Base-by-base conservation (phyloP, 768 basidiomycete species). In the Cystobasidium ongulense region DNA sequence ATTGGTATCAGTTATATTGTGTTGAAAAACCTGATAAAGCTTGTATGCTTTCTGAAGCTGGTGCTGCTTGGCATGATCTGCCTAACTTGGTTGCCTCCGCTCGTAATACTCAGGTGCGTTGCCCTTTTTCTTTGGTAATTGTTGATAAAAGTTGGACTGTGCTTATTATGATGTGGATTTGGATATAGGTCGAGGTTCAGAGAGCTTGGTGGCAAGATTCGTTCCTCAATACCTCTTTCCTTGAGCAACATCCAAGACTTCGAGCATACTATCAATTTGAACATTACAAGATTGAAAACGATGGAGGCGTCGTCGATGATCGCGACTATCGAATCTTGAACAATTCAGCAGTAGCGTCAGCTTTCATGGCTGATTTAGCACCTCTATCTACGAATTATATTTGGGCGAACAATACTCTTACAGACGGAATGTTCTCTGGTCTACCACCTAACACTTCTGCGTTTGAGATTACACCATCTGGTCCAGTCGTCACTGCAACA, bases 1-100 rank as follows among this genome's bases (percentile, higher is more conserved):
- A 74, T 33, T 78, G 76, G 76, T 78, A 78, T 67, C 0, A 35
- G 21, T 17, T 38, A n/a, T 78, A 76, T 73, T 78, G 78, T 61
- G 68, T 11, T 21, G 0, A 33, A 3, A 76, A 78, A 65, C 75
- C 78, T 10, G 50, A 43, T 33, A 76, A 76, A 18, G 72, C 74
- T 10, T 75, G 74, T 63, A 57, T 73, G 33, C 21, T 76, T 35
- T 74, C 74, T 17, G 75, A 76, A 61, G 63, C 53, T 29, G 75
- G 72, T 38, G 73, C 75, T 23, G 75, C 75, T 35, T 76, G 57
- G 27, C 75, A 76, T 66, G 29, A 43, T 50, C 31, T 74, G 38
- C 46, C 62, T 36, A 43, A 35, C 17, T 54, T 50, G 62, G 75
- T n/a, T 41, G 73, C 31, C 46, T 35, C 17, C 1, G 52, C 57